Evolutionary conservation across 202 grass and related monocot species (phyloP).

Genomic region (Musa balbisiana): DNA sequence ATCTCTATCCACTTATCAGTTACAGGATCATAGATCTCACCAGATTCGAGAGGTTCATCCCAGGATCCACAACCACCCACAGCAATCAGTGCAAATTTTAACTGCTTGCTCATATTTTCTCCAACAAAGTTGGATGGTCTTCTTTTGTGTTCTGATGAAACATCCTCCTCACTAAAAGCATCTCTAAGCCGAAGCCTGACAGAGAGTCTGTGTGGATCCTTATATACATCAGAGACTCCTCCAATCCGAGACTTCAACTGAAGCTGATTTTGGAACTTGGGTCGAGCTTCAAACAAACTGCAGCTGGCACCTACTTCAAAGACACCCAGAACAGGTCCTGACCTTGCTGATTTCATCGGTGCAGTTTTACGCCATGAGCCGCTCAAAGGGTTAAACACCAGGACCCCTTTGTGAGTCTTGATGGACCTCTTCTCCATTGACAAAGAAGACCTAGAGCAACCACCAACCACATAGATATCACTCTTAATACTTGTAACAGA

Average conservation of each 20-base stretch:
- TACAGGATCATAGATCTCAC: constrained; percentile 63
- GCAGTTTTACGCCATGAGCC: constrained; percentile 57
- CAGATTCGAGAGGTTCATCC: constrained; percentile 73
- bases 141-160: not conserved
- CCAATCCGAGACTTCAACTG: constrained; percentile 32
- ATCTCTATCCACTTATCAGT: constrained; percentile 62
- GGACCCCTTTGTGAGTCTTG: constrained; percentile 58
- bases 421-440: constrained; percentile 20
- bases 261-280: constrained; percentile 21
- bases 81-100: constrained; percentile 52
- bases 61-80: constrained; percentile 58
- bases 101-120: not conserved
- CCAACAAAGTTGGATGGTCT: not conserved
- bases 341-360: constrained; percentile 56
- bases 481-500: constrained; percentile 46
- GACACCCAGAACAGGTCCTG: constrained; percentile 56
- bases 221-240: constrained; percentile 54
- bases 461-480: constrained; percentile 63
- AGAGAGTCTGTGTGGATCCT: constrained; percentile 59
- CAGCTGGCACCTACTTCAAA: constrained; percentile 48
- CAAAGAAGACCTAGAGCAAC: constrained; percentile 31
- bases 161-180: constrained; percentile 46
- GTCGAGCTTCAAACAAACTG: constrained; percentile 35
- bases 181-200: constrained; percentile 48
- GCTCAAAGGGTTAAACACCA: constrained; percentile 57